These are phyloP conservation scores for Phalaenopsis equestris DNA, from an alignment of 106 monocot species.

Conservation along the genomic window DNA sequence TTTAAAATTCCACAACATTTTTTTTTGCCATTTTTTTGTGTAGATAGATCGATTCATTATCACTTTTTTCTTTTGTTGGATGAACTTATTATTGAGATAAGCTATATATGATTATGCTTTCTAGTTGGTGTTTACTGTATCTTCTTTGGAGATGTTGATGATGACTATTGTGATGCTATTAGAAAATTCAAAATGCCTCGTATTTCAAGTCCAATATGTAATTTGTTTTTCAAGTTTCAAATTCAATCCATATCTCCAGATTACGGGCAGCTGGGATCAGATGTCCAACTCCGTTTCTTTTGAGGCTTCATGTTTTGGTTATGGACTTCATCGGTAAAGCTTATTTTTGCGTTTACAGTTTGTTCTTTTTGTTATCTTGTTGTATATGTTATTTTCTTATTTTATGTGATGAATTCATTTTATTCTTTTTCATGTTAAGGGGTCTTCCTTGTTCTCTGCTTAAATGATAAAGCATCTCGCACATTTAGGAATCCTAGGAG, in stretches of 20 bases:
- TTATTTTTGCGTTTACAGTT: not conserved
- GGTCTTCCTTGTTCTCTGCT: not conserved
- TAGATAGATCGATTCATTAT: not conserved
- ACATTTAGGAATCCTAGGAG: not conserved
- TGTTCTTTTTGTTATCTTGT: no score
- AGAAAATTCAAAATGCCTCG: not conserved
- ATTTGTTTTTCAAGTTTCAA: not conserved
- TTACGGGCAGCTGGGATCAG: constrained; percentile 90
- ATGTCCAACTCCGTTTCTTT: constrained; percentile 72
- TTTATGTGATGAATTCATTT: no score
- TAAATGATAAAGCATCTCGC: not conserved
- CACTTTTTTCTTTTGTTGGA: no score
- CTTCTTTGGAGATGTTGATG: not conserved
- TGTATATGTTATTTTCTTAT: no score
- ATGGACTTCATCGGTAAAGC: constrained; percentile 94
- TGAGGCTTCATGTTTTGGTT: constrained; percentile 88
- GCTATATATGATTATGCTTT: not conserved
- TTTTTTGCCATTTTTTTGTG: not conserved
- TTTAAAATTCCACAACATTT: not conserved
- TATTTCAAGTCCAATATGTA: not conserved
- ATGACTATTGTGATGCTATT: not conserved
- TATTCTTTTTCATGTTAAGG: no score
- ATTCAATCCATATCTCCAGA: constrained; percentile 22
- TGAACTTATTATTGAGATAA: not conserved
- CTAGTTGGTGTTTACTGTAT: not conserved